Evolutionary conservation across 2,329 filamentous ascomycete species (phyloP).

Genomic region (Fusarium sp.): DNA sequence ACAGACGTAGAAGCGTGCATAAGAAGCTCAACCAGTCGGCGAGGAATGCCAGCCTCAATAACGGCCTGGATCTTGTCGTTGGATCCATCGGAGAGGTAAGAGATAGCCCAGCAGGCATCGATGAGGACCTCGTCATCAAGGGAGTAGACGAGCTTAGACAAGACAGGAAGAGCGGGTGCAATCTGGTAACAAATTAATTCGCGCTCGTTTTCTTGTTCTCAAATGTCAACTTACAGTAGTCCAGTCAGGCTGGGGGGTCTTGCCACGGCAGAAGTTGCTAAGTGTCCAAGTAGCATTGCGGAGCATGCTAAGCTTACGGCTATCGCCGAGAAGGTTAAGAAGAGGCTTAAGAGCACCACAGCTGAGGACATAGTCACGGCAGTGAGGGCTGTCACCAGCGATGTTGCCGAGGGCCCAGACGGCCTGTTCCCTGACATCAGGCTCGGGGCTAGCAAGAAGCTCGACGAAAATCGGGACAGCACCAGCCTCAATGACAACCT

Average conservation of each 20-base stretch:
- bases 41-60: slow-evolving; percentile 97
- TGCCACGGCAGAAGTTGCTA: slow-evolving; percentile 99
- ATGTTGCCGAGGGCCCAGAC: slow-evolving; percentile 99
- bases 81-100: slow-evolving; percentile 95
- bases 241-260: slow-evolving; percentile 99
- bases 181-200: slow-evolving; percentile 68
- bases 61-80: slow-evolving; percentile 99
- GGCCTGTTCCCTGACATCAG: slow-evolving; percentile 96
- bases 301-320: slow-evolving; percentile 99
- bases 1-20: slow-evolving; percentile 99
- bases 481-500: slow-evolving; percentile 98
- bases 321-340: slow-evolving; percentile 90
- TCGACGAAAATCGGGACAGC: slow-evolving; percentile 99
- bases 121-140: slow-evolving; percentile 98
- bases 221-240: slow-evolving; percentile 74
- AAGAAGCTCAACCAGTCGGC: slow-evolving; percentile 93
- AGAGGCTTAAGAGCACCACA: slow-evolving; percentile 92
- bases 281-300: slow-evolving; percentile 98
- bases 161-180: slow-evolving; percentile 89
- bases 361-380: slow-evolving; percentile 94
- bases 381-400: slow-evolving; percentile 96
- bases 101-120: slow-evolving; percentile 99
- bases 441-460: slow-evolving; percentile 92
- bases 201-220: not conserved
- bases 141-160: slow-evolving; percentile 97